phyloP scores from a whole-genome alignment of 441 rosid species.

The Biscutella auriculata region DNA sequence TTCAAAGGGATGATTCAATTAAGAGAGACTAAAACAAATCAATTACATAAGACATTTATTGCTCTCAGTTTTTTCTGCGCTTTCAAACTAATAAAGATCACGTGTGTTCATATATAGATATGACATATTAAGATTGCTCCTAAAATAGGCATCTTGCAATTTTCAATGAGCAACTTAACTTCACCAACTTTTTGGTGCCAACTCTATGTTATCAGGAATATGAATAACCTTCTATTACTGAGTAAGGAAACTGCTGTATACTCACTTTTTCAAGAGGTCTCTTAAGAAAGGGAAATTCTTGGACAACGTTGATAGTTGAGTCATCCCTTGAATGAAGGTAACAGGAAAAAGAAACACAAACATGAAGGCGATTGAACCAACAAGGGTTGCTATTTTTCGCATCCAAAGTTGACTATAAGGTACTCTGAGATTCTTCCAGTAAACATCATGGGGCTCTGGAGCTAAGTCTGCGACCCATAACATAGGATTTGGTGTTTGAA shows the following conservation, averaged over 20 bases:
- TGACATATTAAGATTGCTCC: background rate
- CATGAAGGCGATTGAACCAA: conserved; percentile 64
- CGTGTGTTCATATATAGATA: background rate
- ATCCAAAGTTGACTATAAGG: conserved; percentile 85
- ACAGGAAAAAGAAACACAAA: conserved; percentile 78
- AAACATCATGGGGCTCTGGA: conserved; percentile 86
- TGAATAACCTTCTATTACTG: background rate
- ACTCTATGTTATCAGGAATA: background rate
- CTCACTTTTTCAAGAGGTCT: conserved; percentile 54
- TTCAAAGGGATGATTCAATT: conserved; percentile 1
- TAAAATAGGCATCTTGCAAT: background rate
- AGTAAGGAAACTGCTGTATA: background rate
- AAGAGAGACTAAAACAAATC: background rate
- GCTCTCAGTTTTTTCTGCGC: background rate
- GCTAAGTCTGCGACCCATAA: conserved; percentile 82
- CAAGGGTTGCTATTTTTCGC: conserved; percentile 52
- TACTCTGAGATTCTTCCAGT: conserved; percentile 79
- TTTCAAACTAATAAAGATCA: background rate
- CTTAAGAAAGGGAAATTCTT: conserved; percentile 51
- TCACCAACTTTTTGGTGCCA: background rate
- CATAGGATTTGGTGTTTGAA: conserved; percentile 89
- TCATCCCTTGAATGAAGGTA: conserved; percentile 67
- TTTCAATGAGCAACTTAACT: background rate
- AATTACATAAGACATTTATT: background rate
- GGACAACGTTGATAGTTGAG: conserved; percentile 55